These are phyloP conservation scores for Suillus hirtellus DNA, from an alignment of 768 basidiomycete species.

Conservation along the genomic window DNA sequence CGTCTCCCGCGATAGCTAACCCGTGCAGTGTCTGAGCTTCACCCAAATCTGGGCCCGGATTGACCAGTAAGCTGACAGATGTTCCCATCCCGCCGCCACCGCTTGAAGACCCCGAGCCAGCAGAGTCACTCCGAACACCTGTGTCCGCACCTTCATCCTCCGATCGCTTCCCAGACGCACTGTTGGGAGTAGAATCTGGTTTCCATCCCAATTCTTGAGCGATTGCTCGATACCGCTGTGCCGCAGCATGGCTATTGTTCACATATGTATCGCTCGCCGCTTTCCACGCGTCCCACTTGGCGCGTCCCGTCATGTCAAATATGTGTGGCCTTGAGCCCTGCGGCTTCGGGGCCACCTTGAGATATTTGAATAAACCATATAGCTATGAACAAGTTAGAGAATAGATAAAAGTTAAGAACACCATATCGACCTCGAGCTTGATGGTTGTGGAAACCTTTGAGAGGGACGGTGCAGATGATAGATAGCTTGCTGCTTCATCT, in stretches of 20 bases:
- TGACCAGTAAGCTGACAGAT: conserved; percentile 60
- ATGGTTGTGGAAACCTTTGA: conserved; percentile 55
- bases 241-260: conserved; percentile 46
- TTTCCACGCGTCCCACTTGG: conserved; percentile 89
- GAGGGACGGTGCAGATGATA: conserved; percentile 57
- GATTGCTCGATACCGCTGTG: conserved; percentile 66
- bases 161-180: conserved; percentile 13
- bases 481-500: conserved; percentile 59
- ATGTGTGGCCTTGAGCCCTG: conserved; percentile 64
- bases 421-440: conserved; percentile 71
- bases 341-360: conserved; percentile 61
- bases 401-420: conserved; percentile 13
- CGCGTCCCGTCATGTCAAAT: conserved; percentile 76
- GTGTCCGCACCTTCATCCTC: conserved; percentile 30
- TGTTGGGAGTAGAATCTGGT: conserved; percentile 29
- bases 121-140: conserved; percentile 48
- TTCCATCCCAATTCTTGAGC: conserved; percentile 72
- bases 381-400: conserved; percentile 50
- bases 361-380: conserved; percentile 82
- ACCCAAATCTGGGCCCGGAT: conserved; percentile 37
- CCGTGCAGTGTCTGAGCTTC: conserved; percentile 54
- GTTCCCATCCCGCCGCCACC: conserved; percentile 53
- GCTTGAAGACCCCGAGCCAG: conserved; percentile 26
- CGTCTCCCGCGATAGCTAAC: conserved; percentile 60
- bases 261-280: conserved; percentile 49